phyloP scores from a whole-genome alignment of 2,329 filamentous ascomycete genomes.

The Exophiala oligosperma region DNA sequence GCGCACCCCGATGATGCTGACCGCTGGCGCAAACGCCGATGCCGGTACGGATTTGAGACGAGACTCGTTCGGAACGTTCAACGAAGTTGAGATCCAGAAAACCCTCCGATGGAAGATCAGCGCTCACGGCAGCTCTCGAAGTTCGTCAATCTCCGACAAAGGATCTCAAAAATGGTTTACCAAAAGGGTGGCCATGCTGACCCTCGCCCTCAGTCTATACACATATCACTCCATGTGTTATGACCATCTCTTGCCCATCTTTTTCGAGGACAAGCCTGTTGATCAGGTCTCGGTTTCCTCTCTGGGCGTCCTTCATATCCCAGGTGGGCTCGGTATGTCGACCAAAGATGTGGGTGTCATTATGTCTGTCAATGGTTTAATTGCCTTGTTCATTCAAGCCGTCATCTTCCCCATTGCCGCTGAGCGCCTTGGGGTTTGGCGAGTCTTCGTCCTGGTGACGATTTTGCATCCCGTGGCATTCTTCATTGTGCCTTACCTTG shows the following conservation, averaged over 20 bases:
- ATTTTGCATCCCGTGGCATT: constrained; percentile 67
- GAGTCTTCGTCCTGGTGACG: constrained; percentile 64
- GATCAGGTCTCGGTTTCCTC: constrained; percentile 39
- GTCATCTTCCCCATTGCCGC: constrained; percentile 68
- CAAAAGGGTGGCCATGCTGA: constrained; percentile 69
- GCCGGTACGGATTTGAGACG: constrained; percentile 70
- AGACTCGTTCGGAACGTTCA: constrained; percentile 79
- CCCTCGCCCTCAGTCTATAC: constrained; percentile 83
- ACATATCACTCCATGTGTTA: constrained; percentile 92
- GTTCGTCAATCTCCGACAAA: constrained; percentile 40
- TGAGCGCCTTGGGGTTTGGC: constrained; percentile 66
- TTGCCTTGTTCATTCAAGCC: constrained; percentile 72
- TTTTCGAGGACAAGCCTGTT: constrained; percentile 74
- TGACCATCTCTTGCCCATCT: constrained; percentile 88
- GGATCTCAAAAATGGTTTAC: constrained; percentile 54
- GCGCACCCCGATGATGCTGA: constrained; percentile 73
- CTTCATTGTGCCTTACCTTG: constrained; percentile 67
- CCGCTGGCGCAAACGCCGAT: constrained; percentile 71
- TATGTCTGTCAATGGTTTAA: constrained; percentile 67
- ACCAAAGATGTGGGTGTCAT: constrained; percentile 68
- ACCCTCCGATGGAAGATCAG: constrained; percentile 55
- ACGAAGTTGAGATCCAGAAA: constrained; percentile 55
- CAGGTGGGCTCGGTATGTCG: constrained; percentile 66
- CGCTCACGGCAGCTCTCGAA: constrained; percentile 45
- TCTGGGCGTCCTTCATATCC: constrained; percentile 54